Evolutionary conservation across 306 rosid species (phyloP), one percentile per base, ranked within the genome.

Genomic region (Benincasa hispida): DNA sequence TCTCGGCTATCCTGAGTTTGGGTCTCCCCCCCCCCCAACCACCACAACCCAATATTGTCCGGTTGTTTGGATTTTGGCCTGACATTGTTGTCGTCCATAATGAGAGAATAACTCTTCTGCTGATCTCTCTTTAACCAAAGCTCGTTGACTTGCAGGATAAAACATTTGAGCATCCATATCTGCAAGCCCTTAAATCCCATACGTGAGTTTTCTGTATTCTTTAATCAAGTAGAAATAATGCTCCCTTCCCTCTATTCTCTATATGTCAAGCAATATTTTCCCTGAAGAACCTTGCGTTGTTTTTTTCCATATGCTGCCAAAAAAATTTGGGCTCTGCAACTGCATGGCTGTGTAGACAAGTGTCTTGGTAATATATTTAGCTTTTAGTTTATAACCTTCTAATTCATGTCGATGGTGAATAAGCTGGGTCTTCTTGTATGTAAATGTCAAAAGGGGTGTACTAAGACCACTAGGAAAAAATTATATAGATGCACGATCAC

Each of bases 111-210:
- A 42, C 37, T 67, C 48, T 72, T 73, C 35, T 48, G 58, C 72
- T 84, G 60, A 42, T 78, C 18, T 42, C 34, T 18, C 34, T 22
- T 37, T 75, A 84, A 25, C 65, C 39, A 50, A 72, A 53, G 8
- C 32, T 55, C 82, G 62, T 73, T 87, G 30, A 76, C 73, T 58
- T 89, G 91, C 96, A 94, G 96, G 97, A 94, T 80, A 92, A 92
- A 79, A 94, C 99, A 37, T 94, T 92, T 82, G 87, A 91, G 81
- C 98, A 92, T 85, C 85, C 96, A 30, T 94, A 90, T 82, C 79
- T 94, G 75, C 91, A 93, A 83, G 99, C 96, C 79, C 76, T 94
- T 32, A 97, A 97, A 75, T 50, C 99, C 60, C 99, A 94, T 82
- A 92, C 98, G 99, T 94, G 85, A 66, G 97, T 70, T 47, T 27